A percentile compares a stretch with the other conserved stretches of the same genome.
phyloP scores from a whole-genome alignment of 257 asterid species.

The Plantago elongata region DNA sequence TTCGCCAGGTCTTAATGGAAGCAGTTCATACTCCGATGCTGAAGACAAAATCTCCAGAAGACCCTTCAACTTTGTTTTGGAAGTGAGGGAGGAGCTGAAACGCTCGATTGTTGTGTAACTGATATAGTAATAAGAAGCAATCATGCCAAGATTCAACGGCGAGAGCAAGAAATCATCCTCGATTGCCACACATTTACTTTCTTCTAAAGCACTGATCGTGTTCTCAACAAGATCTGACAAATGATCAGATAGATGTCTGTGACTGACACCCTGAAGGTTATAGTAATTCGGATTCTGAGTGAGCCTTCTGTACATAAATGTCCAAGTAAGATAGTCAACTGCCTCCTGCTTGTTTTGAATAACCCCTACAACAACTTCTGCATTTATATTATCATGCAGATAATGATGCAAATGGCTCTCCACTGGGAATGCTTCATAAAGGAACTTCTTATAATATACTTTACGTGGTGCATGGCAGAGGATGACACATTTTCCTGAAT shows the following conservation, averaged over 20 bases:
- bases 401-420: conserved; percentile 65
- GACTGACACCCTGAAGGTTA: conserved; percentile 60
- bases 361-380: conserved; percentile 57
- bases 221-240: conserved; percentile 55
- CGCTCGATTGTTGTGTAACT: conserved; percentile 60
- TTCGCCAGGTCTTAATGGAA: conserved; percentile 56
- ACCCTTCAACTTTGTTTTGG: conserved; percentile 55
- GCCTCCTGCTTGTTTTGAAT: conserved; percentile 61
- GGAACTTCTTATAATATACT: conserved; percentile 49
- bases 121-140: conserved; percentile 47
- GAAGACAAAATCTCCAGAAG: conserved; percentile 51
- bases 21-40: conserved; percentile 52
- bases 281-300: conserved; percentile 56
- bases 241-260: conserved; percentile 57
- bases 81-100: conserved; percentile 48
- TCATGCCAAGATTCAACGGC: conserved; percentile 49
- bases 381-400: conserved; percentile 53
- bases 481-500: conserved; percentile 54
- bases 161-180: conserved; percentile 44
- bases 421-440: conserved; percentile 56
- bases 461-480: conserved; percentile 63
- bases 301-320: conserved; percentile 53
- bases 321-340: conserved; percentile 58
- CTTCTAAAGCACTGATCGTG: conserved; percentile 49
- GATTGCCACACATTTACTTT: conserved; percentile 48